Evolutionary conservation across 2,329 filamentous ascomycete genomes (phyloP).

Genomic region (Cordyceps farinosa): DNA sequence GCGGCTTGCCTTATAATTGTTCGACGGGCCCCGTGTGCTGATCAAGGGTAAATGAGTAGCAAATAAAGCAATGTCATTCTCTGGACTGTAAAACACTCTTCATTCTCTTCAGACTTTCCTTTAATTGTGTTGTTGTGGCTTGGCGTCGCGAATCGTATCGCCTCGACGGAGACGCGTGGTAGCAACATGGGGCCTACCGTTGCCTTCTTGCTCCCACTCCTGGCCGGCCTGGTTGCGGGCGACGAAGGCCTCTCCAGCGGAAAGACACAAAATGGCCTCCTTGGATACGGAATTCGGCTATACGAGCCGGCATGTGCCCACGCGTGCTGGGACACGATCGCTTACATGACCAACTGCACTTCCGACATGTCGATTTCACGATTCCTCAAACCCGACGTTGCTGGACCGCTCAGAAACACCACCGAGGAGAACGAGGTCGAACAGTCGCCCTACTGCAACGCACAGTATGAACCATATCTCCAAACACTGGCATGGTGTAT

Average conservation of each 20-base stretch:
- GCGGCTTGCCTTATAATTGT: constrained; percentile 5
- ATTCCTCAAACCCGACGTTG: constrained; percentile 9
- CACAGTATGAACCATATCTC: constrained; percentile 22
- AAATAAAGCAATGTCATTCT: not conserved
- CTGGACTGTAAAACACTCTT: not conserved
- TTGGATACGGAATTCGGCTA: constrained; percentile 38
- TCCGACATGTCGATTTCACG: constrained; percentile 10
- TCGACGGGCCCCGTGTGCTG: not conserved
- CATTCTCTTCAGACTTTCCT: not conserved
- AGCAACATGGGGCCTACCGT: not conserved
- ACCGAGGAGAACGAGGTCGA: constrained; percentile 1
- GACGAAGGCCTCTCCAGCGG: not conserved
- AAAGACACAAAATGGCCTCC: constrained; percentile 21
- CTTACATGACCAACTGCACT: constrained; percentile 13
- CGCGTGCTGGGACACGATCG: constrained; percentile 46
- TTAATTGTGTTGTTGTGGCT: not conserved
- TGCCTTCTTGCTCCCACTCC: not conserved
- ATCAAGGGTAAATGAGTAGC: not conserved
- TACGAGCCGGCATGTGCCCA: constrained; percentile 65
- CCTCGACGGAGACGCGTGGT: not conserved
- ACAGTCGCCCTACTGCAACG: constrained; percentile 19
- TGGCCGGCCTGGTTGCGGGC: not conserved
- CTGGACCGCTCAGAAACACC: not conserved
- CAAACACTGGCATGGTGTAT: constrained; percentile 24
- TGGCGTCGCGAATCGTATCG: not conserved